These are phyloP conservation scores for Avena sativa DNA, from an alignment of 176 grass and related monocot species.

Conservation along the genomic window DNA sequence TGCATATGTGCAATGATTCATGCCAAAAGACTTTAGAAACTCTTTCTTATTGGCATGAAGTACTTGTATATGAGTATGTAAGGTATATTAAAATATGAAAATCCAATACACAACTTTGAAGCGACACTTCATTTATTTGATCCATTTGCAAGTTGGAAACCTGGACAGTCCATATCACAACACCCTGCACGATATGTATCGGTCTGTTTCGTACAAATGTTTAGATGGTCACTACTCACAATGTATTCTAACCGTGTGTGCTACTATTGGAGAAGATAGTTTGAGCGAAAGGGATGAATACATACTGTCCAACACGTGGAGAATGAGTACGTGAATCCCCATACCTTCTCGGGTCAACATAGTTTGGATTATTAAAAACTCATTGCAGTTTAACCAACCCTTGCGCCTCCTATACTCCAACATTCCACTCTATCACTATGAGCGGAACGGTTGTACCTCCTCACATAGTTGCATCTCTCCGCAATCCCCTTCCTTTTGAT, in stretches of 20 bases:
- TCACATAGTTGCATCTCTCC: conserved; percentile 5
- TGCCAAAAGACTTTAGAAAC: too few species aligned
- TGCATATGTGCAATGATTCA: too few species aligned
- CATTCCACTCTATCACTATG: background rate
- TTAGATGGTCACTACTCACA: background rate
- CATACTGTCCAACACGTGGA: background rate
- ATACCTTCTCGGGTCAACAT: background rate
- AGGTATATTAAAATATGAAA: too few species aligned
- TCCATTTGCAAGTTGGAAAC: background rate
- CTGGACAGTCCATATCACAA: background rate
- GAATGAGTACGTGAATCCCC: background rate
- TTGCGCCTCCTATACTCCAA: background rate
- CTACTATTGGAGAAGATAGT: background rate
- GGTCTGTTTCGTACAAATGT: background rate
- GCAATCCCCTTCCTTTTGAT: background rate
- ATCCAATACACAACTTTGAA: too few species aligned
- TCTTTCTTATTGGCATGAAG: too few species aligned
- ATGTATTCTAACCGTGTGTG: background rate
- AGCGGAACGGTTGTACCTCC: background rate
- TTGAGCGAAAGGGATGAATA: background rate
- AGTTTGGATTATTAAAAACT: background rate
- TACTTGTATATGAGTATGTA: too few species aligned
- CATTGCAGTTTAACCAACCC: too few species aligned
- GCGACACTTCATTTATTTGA: background rate
- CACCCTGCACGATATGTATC: background rate